phyloP scores from a whole-genome alignment of 495 filamentous ascomycete genomes.

The Neurospora sp. region DNA sequence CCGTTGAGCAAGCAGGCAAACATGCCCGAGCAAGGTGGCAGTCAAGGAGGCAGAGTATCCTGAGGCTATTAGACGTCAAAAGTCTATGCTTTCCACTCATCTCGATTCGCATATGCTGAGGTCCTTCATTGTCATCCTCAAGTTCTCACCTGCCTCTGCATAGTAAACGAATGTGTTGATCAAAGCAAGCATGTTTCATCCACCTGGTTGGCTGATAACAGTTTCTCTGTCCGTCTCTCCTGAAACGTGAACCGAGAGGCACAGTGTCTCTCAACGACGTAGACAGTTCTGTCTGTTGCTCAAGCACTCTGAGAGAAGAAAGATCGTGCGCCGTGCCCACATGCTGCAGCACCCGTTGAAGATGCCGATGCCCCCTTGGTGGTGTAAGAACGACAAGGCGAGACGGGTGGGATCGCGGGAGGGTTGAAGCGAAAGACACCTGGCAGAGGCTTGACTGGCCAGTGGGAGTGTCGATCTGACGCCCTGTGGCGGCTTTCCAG shows the following conservation, averaged over 20 bases:
- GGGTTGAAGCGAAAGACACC: background rate
- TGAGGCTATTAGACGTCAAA: no score
- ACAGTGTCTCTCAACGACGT: background rate
- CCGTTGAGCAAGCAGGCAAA: background rate
- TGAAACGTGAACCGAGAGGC: background rate
- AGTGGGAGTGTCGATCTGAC: background rate
- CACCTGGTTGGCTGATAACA: background rate
- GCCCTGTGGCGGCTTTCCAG: background rate
- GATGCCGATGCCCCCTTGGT: background rate
- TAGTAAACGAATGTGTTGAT: background rate
- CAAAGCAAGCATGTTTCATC: background rate
- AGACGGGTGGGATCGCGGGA: background rate
- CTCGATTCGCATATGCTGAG: background rate
- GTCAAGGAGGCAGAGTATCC: background rate
- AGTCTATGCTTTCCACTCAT: background rate
- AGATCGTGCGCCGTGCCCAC: background rate
- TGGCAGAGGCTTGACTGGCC: background rate
- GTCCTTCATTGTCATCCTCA: background rate
- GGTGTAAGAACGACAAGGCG: no score
- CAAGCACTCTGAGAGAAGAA: background rate
- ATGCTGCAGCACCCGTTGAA: background rate
- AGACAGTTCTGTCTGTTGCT: background rate
- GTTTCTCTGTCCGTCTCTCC: background rate
- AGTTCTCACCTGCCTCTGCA: background rate
- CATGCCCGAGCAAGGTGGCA: background rate